phyloP scores from a whole-genome alignment of 2,329 filamentous ascomycete species.

The Sporothrix luriei region DNA sequence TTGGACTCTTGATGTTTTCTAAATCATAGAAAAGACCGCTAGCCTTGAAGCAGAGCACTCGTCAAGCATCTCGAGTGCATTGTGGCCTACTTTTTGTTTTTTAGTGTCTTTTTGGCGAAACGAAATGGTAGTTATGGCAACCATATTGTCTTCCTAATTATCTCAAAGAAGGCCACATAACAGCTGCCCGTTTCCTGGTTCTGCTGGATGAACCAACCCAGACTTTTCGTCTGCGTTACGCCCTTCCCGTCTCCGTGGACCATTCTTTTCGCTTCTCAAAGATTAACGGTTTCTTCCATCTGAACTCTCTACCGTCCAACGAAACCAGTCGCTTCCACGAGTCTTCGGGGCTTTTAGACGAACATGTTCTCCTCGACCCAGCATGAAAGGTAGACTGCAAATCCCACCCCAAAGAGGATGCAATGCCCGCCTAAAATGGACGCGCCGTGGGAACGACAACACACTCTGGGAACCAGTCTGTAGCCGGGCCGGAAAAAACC shows the following conservation, averaged over 20 bases:
- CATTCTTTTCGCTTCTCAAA: not conserved
- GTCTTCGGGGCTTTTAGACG: not conserved
- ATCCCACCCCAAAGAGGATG: not conserved
- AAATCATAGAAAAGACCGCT: too few species aligned
- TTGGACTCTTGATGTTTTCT: not conserved
- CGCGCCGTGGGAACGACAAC: constrained; percentile 33
- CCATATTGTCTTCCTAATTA: too few species aligned
- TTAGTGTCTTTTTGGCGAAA: too few species aligned
- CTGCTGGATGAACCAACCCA: not conserved
- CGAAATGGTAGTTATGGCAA: too few species aligned
- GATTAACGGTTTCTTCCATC: not conserved
- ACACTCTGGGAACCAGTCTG: constrained; percentile 39
- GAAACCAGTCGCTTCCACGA: not conserved
- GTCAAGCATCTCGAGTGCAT: too few species aligned
- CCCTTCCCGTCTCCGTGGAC: too few species aligned
- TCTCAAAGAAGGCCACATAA: not conserved
- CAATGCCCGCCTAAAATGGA: not conserved
- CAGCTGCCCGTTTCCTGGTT: constrained; percentile 9
- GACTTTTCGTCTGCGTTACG: not conserved
- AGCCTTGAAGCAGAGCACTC: too few species aligned
- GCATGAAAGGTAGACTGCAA: not conserved
- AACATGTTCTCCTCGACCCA: not conserved
- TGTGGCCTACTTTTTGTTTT: too few species aligned
- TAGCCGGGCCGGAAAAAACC: constrained; percentile 25
- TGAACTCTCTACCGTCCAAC: constrained; percentile 7